phyloP scores from a whole-genome alignment of 441 rosid genomes.

The Mallotus japonicus region DNA sequence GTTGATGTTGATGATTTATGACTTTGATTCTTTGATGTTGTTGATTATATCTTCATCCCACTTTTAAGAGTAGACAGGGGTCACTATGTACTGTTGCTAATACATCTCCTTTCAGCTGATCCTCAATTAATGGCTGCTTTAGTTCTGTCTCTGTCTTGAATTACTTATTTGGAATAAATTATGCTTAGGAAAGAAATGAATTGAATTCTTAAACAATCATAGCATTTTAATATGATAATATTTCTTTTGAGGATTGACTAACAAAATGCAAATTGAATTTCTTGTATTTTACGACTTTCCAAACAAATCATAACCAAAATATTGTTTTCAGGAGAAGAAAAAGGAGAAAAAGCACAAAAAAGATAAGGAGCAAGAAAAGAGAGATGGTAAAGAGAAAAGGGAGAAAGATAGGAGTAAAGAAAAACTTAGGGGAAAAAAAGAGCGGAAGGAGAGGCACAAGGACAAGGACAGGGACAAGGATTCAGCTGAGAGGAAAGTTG shows the following conservation, averaged over 20 bases:
- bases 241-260: neutral
- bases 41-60: neutral
- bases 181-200: too few relatives aligned
- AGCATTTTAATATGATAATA: neutral
- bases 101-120: too few relatives aligned
- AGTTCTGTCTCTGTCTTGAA: too few relatives aligned
- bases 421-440: conserved; percentile 51
- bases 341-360: conserved; percentile 62
- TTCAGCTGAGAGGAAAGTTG: conserved; percentile 40
- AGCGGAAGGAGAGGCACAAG: conserved; percentile 43
- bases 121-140: too few relatives aligned
- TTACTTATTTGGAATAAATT: too few relatives aligned
- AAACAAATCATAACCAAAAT: neutral
- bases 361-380: conserved; percentile 54
- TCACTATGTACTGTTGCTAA: neutral
- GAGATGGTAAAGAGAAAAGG: conserved; percentile 47
- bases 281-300: too few relatives aligned
- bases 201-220: neutral
- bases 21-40: too few relatives aligned
- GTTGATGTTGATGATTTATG: neutral
- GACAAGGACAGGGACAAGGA: conserved; percentile 25
- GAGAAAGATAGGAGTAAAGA: conserved; percentile 58
- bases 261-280: too few relatives aligned
- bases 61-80: neutral
- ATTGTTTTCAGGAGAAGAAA: conserved; percentile 48